Percentiles rank a stretch among this genome's conserved stretches.
Conservation (phyloP, 768 basidiomycete species). For the Cystobasidium tubakii region DNA sequence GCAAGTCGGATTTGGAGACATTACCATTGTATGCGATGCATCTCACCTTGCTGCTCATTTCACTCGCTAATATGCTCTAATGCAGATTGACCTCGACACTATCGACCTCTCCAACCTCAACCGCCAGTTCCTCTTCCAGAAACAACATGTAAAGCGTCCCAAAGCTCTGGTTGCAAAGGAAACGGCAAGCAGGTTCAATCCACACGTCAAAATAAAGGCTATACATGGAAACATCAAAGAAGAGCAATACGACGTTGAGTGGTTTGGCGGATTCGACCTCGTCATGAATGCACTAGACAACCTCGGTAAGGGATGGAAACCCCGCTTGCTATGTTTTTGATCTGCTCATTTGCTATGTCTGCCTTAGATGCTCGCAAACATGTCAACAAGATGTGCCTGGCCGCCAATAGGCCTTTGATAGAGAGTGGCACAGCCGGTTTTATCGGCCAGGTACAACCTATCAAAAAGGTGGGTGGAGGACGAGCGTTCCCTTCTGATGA, state of each 20-base stretch:
- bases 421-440: slow-evolving; percentile 97
- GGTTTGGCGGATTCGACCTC: slow-evolving; percentile 85
- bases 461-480: slow-evolving; percentile 63
- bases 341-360: not conserved
- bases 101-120: slow-evolving; percentile 98
- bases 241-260: slow-evolving; percentile 74
- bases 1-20: slow-evolving; percentile 82
- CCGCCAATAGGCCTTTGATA: slow-evolving; percentile 78
- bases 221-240: slow-evolving; percentile 96
- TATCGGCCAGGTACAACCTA: slow-evolving; percentile 90
- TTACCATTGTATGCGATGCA: slow-evolving; percentile 58
- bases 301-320: slow-evolving; percentile 60
- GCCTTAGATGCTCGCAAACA: slow-evolving; percentile 78
- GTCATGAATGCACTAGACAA: slow-evolving; percentile 96
- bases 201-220: slow-evolving; percentile 75
- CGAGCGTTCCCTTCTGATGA: too few species aligned
- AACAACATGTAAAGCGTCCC: slow-evolving; percentile 94
- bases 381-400: slow-evolving; percentile 97
- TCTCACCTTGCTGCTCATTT: not conserved
- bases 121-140: slow-evolving; percentile 90
- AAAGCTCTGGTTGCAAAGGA: slow-evolving; percentile 87
- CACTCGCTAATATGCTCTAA: not conserved
- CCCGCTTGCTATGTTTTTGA: not conserved
- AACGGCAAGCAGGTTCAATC: slow-evolving; percentile 77
- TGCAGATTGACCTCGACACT: slow-evolving; percentile 80